phyloP scores from a whole-genome alignment of 352 stramenopile species.

The Phytopythium cucurbitacearum region DNA sequence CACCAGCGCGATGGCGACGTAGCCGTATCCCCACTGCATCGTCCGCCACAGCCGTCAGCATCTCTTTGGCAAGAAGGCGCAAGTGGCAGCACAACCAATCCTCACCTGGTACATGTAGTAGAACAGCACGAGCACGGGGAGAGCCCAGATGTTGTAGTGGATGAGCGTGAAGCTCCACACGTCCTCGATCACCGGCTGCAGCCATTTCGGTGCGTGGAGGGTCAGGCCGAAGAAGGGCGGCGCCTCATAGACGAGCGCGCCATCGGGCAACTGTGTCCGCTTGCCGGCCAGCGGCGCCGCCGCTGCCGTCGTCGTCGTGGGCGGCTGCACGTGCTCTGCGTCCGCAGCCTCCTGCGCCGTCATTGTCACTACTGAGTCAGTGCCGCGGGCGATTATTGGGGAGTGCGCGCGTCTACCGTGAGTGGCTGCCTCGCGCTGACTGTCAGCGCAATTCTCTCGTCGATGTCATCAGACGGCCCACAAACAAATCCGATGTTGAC shows the following conservation, averaged over 20 bases:
- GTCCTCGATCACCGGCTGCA: slow-evolving; percentile 32
- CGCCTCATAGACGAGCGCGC: slow-evolving; percentile 38
- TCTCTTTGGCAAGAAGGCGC: neutral
- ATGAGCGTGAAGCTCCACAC: slow-evolving; percentile 60
- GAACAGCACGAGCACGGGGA: slow-evolving; percentile 46
- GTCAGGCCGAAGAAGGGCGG: slow-evolving; percentile 37
- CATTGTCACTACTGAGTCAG: slow-evolving; percentile 7
- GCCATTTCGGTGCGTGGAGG: slow-evolving; percentile 36
- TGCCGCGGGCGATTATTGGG: slow-evolving; percentile 5
- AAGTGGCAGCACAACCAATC: neutral
- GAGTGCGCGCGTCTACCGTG: neutral
- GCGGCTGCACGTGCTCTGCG: slow-evolving; percentile 6
- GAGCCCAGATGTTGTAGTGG: slow-evolving; percentile 72
- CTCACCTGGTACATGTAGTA: slow-evolving; percentile 56
- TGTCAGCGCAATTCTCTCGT: neutral
- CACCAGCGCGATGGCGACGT: slow-evolving; percentile 47
- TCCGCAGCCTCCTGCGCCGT: slow-evolving; percentile 20
- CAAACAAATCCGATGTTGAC: slow-evolving; percentile 4
- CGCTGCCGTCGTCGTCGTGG: slow-evolving; percentile 7
- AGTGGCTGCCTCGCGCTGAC: neutral
- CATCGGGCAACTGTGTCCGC: slow-evolving; percentile 7
- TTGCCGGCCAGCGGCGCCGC: neutral
- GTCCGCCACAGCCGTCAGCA: neutral
- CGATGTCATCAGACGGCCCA: slow-evolving; percentile 5
- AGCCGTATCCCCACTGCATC: slow-evolving; percentile 39